Conservation (phyloP, 768 basidiomycete species). For the Boletus tomentosulus region DNA sequence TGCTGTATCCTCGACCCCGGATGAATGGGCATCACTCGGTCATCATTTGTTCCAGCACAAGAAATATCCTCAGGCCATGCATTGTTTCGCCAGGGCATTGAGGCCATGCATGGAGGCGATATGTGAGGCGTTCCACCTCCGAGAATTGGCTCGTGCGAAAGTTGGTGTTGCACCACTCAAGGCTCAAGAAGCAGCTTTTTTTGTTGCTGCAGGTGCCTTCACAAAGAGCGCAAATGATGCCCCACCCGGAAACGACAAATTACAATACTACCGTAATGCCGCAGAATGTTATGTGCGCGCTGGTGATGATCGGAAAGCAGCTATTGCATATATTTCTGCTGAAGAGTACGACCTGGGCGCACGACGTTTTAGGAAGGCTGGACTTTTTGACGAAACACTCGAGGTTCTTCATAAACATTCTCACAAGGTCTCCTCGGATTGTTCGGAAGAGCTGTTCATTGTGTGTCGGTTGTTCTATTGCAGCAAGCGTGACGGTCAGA, state of each 20-base stretch:
- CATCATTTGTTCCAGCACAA: constrained; percentile 35
- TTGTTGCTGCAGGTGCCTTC: constrained; percentile 49
- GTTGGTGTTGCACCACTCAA: constrained; percentile 22
- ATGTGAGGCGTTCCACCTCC: constrained; percentile 50
- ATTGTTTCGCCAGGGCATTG: constrained; percentile 49
- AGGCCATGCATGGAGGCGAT: constrained; percentile 41
- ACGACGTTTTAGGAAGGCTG: constrained; percentile 45
- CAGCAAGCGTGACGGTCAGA: constrained; percentile 22
- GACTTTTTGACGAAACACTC: constrained; percentile 51
- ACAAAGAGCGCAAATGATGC: constrained; percentile 35
- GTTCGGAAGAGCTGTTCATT: constrained; percentile 37
- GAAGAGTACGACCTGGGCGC: constrained; percentile 43
- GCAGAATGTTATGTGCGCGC: constrained; percentile 45
- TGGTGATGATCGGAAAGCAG: constrained; percentile 41
- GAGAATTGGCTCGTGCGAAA: constrained; percentile 43
- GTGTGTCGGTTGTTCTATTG: constrained; percentile 47
- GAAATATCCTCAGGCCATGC: constrained; percentile 48
- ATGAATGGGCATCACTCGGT: constrained; percentile 45
- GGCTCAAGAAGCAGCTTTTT: constrained; percentile 36
- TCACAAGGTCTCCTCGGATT: constrained; percentile 26
- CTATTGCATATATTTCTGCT: constrained; percentile 39
- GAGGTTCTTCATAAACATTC: constrained; percentile 38
- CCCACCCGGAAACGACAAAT: constrained; percentile 21
- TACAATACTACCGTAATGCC: constrained; percentile 39
- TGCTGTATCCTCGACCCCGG: constrained; percentile 47